These are phyloP conservation scores for Populus tremula DNA, from an alignment of 345 rosid species.

Conservation along the genomic window DNA sequence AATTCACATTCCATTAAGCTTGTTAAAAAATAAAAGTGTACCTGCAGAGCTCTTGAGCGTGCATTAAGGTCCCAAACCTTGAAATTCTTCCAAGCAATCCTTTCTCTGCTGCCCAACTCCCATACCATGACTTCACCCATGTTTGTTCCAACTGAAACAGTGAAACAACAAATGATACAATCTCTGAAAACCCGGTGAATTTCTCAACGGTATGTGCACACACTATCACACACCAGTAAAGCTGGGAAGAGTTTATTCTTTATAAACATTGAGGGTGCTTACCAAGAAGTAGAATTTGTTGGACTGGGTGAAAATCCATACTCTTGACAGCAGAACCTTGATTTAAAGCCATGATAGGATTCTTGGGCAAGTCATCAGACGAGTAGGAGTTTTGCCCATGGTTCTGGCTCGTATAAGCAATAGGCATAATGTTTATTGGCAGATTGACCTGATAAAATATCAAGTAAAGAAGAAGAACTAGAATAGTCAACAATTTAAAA, in stretches of 20 bases:
- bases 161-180: conserved; percentile 10
- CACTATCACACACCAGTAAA: background rate
- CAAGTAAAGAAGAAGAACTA: conserved; percentile 6
- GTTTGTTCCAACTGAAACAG: conserved; percentile 72
- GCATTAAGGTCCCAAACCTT: conserved; percentile 61
- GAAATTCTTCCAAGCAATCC: conserved; percentile 54
- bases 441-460: conserved; percentile 54
- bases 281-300: conserved; percentile 82
- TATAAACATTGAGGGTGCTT: conserved; percentile 23
- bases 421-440: conserved; percentile 63
- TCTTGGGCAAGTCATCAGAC: conserved; percentile 79
- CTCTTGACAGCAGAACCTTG: conserved; percentile 77
- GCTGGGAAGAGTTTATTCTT: conserved; percentile 6
- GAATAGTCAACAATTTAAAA: background rate
- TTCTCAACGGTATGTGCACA: background rate
- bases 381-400: conserved; percentile 72
- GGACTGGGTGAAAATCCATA: conserved; percentile 87
- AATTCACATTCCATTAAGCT: conserved; percentile 13
- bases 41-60: conserved; percentile 66
- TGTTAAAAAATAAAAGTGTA: conserved; percentile 20
- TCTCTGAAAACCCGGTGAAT: conserved; percentile 6
- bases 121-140: conserved; percentile 67
- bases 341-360: conserved; percentile 49
- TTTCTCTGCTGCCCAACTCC: conserved; percentile 70
- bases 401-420: conserved; percentile 58